Conservation (phyloP, 148 eudicot species). For the Spergularia marina region DNA sequence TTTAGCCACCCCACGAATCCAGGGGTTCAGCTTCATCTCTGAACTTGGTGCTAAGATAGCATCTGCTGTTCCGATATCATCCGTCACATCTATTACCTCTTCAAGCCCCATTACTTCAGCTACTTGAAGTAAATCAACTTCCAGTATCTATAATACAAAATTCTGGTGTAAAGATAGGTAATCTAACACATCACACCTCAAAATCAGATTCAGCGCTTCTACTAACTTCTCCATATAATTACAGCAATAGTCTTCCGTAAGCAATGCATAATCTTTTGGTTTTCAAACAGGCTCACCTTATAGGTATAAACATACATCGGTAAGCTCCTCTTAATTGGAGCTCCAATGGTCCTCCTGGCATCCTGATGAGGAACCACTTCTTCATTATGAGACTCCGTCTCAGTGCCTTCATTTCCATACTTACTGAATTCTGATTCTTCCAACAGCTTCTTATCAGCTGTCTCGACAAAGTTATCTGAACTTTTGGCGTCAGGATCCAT, state of each 20-base stretch:
- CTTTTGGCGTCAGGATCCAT: constrained; percentile 52
- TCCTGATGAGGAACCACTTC: constrained; percentile 29
- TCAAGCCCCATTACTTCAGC: constrained; percentile 85
- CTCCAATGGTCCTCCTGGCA: constrained; percentile 31
- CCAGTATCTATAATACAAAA: constrained; percentile 55
- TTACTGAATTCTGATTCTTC: constrained; percentile 34
- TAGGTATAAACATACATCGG: constrained; percentile 71
- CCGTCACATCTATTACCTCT: constrained; percentile 65
- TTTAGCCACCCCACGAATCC: constrained; percentile 94
- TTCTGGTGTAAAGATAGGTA: constrained; percentile 5
- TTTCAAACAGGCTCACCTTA: constrained; percentile 48
- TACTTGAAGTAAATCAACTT: constrained; percentile 82
- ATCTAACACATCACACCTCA: neutral
- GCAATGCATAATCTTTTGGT: neutral
- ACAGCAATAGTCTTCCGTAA: neutral
- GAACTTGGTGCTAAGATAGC: constrained; percentile 72
- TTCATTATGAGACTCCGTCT: constrained; percentile 37
- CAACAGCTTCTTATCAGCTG: constrained; percentile 31
- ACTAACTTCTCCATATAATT: neutral
- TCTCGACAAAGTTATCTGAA: constrained; percentile 28
- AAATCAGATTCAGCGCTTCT: neutral
- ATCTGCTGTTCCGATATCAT: constrained; percentile 78
- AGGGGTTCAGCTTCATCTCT: constrained; percentile 83
- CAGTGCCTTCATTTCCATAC: constrained; percentile 30
- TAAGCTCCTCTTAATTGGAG: constrained; percentile 32